Evolutionary conservation across 139 green algal genomes (phyloP).

Genomic region (Haematococcus sp.): DNA sequence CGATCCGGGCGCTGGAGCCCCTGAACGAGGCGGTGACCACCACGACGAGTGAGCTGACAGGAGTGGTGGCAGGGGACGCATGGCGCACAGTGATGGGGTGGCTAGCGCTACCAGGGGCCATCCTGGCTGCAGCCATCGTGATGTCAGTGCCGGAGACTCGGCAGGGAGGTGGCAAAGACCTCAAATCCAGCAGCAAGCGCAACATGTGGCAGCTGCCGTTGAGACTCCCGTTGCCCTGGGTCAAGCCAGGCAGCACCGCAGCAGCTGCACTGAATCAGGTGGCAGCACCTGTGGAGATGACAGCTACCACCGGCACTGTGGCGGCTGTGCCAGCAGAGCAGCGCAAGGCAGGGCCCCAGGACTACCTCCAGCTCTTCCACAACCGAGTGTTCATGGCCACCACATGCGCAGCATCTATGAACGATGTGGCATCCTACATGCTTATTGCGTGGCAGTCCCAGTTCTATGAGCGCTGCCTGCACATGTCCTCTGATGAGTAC

Average conservation of each 20-base stretch:
- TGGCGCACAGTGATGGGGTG: conserved; percentile 35
- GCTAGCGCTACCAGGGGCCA: conserved; percentile 30
- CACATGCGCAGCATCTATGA: conserved; percentile 76
- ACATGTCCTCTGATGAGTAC: conserved; percentile 65
- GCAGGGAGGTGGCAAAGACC: neutral
- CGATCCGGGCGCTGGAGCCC: conserved; percentile 6
- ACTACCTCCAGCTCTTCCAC: conserved; percentile 28
- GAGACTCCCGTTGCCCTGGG: neutral
- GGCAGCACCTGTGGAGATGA: neutral
- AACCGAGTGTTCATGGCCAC: conserved; percentile 59
- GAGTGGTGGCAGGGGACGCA: neutral
- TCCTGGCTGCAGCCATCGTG: conserved; percentile 19
- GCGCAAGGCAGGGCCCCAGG: neutral
- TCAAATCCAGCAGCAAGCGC: neutral
- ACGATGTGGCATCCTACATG: conserved; percentile 84
- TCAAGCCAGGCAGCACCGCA: conserved; percentile 5
- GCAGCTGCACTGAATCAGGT: neutral
- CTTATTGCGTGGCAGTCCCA: conserved; percentile 87
- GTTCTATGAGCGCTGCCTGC: conserved; percentile 84
- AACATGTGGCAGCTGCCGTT: neutral
- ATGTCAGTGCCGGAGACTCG: conserved; percentile 27
- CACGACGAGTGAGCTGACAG: neutral
- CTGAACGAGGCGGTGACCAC: neutral
- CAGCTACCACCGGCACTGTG: neutral
- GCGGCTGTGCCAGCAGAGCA: conserved; percentile 12